phyloP scores from a whole-genome alignment of 2,329 filamentous ascomycete species.

The Aureobasidium pullulans region DNA sequence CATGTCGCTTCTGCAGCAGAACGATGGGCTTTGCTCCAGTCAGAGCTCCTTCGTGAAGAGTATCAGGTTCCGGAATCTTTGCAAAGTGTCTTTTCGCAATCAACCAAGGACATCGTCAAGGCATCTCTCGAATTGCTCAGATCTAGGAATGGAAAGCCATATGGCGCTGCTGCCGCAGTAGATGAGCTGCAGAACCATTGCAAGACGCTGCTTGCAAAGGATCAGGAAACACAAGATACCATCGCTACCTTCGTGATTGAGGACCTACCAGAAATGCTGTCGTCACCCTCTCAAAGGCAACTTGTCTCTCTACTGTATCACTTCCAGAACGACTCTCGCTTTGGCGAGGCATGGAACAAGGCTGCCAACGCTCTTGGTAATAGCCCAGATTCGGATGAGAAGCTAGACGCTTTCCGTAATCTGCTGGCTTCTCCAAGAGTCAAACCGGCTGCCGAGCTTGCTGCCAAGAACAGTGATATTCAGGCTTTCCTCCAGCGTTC shows the following conservation, averaged over 20 bases:
- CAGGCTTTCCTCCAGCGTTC: constrained; percentile 27
- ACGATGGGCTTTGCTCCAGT: constrained; percentile 54
- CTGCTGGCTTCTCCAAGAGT: constrained; percentile 30
- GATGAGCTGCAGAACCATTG: constrained; percentile 44
- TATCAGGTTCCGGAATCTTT: constrained; percentile 21
- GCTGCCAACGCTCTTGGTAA: constrained; percentile 12
- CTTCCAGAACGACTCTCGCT: constrained; percentile 27
- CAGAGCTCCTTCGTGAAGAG: constrained; percentile 28
- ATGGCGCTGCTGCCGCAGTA: constrained; percentile 55
- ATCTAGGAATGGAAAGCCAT: constrained; percentile 56
- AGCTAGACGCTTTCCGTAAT: constrained; percentile 20
- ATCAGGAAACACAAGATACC: constrained; percentile 35
- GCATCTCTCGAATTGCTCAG: constrained; percentile 44
- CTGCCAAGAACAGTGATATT: constrained; percentile 28
- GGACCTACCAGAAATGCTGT: constrained; percentile 52
- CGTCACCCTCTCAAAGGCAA: constrained; percentile 60
- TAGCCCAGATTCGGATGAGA: constrained; percentile 17
- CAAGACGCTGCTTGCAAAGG: constrained; percentile 33
- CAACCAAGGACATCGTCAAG: constrained; percentile 37
- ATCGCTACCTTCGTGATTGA: constrained; percentile 44
- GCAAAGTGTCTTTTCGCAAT: constrained; percentile 24
- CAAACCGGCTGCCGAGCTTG: constrained; percentile 28
- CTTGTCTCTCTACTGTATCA: constrained; percentile 59
- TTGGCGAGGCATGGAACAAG: constrained; percentile 23
- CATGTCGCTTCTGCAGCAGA: constrained; percentile 57